Evolutionary conservation across 164 flowering plant species (phyloP).

Genomic region (Piper betle): DNA sequence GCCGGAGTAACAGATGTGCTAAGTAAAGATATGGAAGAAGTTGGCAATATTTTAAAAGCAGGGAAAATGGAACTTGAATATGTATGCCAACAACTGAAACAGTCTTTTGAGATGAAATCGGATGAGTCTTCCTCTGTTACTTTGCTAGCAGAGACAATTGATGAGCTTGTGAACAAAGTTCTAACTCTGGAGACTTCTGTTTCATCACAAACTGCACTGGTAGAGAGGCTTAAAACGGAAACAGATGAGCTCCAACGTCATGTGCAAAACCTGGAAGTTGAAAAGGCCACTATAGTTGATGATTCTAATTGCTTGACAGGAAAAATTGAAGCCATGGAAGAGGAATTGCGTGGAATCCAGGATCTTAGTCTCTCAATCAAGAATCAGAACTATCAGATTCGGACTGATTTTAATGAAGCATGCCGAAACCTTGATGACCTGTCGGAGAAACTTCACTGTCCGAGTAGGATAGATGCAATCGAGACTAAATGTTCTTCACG

Average conservation of each 20-base stretch:
- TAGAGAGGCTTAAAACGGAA: slow-evolving; percentile 48
- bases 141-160: slow-evolving; percentile 71
- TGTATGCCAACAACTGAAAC: slow-evolving; percentile 17
- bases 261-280: slow-evolving; percentile 49
- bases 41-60: slow-evolving; percentile 6
- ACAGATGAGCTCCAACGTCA: slow-evolving; percentile 52
- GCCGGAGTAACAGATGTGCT: not conserved
- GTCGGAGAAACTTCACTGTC: slow-evolving; percentile 24
- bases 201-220: slow-evolving; percentile 58
- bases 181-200: slow-evolving; percentile 41
- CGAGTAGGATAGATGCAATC: slow-evolving; percentile 1
- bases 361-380: slow-evolving; percentile 23
- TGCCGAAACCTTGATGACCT: slow-evolving; percentile 32
- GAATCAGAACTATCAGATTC: slow-evolving; percentile 25
- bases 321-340: slow-evolving; percentile 37
- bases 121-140: slow-evolving; percentile 28
- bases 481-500: not conserved
- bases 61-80: slow-evolving; percentile 12
- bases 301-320: slow-evolving; percentile 22
- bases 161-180: slow-evolving; percentile 72
- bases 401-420: slow-evolving; percentile 35
- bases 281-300: slow-evolving; percentile 21
- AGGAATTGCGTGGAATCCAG: slow-evolving; percentile 31
- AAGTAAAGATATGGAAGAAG: slow-evolving; percentile 4
- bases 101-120: slow-evolving; percentile 19